Conservation (phyloP, 1,284 basidiomycete species). For the Ustanciosporium gigantosporum region DNA sequence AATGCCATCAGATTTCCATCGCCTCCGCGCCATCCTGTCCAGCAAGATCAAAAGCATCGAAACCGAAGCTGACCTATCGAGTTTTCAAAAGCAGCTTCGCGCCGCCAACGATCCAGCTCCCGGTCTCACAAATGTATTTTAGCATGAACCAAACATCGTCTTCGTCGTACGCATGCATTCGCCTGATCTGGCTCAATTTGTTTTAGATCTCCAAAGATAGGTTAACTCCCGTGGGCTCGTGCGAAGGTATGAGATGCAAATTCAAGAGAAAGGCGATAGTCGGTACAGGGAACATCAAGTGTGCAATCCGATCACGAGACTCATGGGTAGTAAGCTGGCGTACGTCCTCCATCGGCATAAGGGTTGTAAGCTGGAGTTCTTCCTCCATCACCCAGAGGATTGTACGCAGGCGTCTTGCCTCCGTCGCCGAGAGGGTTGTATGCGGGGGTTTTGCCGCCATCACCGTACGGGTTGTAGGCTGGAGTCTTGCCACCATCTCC, state of each 20-base stretch:
- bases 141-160: no score
- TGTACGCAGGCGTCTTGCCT: slow-evolving; percentile 41
- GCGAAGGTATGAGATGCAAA: not conserved
- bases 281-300: no score
- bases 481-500: slow-evolving; percentile 43
- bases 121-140: no score
- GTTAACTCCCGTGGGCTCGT: not conserved
- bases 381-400: slow-evolving; percentile 42
- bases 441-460: slow-evolving; percentile 49
- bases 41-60: slow-evolving; percentile 13
- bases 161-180: no score
- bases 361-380: slow-evolving; percentile 56
- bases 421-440: slow-evolving; percentile 42
- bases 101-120: no score
- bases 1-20: not conserved
- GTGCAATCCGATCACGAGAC: no score
- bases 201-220: not conserved
- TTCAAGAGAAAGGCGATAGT: no score
- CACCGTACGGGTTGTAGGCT: slow-evolving; percentile 33
- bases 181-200: no score
- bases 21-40: slow-evolving; percentile 1
- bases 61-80: slow-evolving; percentile 5
- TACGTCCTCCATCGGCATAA: slow-evolving; percentile 32
- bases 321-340: slow-evolving; percentile 38
- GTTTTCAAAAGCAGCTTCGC: slow-evolving; percentile 7